Conservation (phyloP, 352 stramenopile genomes). For the Phytophthora chlamydospora region DNA sequence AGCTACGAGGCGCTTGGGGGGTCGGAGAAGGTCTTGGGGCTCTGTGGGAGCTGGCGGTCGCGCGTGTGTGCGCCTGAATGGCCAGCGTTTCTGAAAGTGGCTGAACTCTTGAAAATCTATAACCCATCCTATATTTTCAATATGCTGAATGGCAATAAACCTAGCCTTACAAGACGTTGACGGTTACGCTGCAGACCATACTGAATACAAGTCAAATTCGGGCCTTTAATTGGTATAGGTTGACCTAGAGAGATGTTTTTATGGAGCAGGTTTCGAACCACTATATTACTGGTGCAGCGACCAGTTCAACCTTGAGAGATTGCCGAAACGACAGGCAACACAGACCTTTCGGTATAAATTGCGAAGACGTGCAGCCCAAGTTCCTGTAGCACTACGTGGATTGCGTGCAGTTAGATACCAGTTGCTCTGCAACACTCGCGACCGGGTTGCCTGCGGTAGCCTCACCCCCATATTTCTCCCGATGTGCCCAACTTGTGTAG, state of each 20-base stretch:
- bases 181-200: slow-evolving; percentile 1
- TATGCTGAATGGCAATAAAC: slow-evolving; percentile 5
- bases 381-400: too few species aligned
- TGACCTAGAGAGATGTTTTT: slow-evolving; percentile 6
- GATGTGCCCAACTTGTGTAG: too few species aligned
- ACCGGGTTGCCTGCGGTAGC: too few species aligned
- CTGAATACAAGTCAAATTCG: slow-evolving; percentile 5
- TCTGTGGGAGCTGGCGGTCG: neutral
- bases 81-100: slow-evolving; percentile 2
- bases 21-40: slow-evolving; percentile 1
- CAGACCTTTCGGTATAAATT: too few species aligned
- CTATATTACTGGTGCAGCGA: neutral
- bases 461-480: too few species aligned
- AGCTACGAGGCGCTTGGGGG: neutral
- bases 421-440: too few species aligned
- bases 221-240: too few species aligned
- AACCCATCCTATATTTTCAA: slow-evolving; percentile 1
- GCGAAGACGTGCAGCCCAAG: too few species aligned
- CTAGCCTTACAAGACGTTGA: neutral
- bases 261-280: neutral
- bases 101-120: neutral
- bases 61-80: neutral
- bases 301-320: slow-evolving; percentile 1
- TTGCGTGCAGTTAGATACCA: too few species aligned
- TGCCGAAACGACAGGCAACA: neutral